Conservation (phyloP, 352 stramenopile species). For the Phytopythium ostracodes region DNA sequence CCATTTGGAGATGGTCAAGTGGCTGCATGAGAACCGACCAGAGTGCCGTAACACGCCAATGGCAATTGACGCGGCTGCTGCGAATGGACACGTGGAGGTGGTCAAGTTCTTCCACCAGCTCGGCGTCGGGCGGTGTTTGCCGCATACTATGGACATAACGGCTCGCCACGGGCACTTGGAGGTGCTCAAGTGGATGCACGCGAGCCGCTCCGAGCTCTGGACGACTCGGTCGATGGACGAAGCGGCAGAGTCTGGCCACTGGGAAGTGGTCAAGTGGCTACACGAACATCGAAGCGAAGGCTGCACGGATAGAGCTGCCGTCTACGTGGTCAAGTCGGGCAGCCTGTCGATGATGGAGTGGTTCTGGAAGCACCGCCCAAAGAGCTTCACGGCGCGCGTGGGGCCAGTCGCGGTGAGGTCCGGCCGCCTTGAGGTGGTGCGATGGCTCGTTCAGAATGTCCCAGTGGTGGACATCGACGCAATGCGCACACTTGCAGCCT, state of each 20-base stretch:
- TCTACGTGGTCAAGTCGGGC: constrained; percentile 13
- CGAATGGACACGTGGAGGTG: constrained; percentile 20
- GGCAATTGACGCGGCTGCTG: constrained; percentile 25
- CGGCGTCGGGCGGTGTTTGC: constrained; percentile 21
- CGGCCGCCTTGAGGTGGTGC: constrained; percentile 11
- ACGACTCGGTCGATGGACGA: constrained; percentile 26
- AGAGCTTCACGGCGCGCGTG: constrained; percentile 25
- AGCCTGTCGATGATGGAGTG: constrained; percentile 14
- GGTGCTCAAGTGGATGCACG: constrained; percentile 28
- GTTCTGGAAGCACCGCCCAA: constrained; percentile 22
- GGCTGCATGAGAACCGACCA: constrained; percentile 16
- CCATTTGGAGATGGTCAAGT: constrained; percentile 28
- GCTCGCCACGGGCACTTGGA: constrained; percentile 21
- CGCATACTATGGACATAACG: constrained; percentile 22
- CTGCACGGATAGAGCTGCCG: constrained; percentile 30
- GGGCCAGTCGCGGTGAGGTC: constrained; percentile 24
- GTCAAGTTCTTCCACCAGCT: constrained; percentile 23
- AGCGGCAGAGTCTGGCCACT: constrained; percentile 20
- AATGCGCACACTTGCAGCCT: constrained; percentile 27
- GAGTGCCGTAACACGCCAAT: constrained; percentile 28
- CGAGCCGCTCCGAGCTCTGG: constrained; percentile 24
- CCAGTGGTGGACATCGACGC: constrained; percentile 16
- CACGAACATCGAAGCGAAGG: constrained; percentile 30
- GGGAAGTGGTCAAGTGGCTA: constrained; percentile 35
- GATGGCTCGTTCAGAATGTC: constrained; percentile 18